These are phyloP conservation scores for Phytopythium vexans DNA, from an alignment of 352 stramenopile species.

Conservation along the genomic window DNA sequence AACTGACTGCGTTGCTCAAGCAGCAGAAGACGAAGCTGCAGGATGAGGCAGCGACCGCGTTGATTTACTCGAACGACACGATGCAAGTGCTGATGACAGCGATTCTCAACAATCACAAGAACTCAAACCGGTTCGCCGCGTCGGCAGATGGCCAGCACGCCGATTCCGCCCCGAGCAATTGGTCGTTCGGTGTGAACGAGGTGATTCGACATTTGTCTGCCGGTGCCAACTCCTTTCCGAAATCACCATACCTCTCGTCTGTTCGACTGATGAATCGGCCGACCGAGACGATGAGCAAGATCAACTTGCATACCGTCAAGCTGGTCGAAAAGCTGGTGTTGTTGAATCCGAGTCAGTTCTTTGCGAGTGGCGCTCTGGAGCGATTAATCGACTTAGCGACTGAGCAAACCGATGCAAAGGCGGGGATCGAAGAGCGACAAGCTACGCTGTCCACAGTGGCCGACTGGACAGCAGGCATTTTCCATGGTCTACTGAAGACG, in stretches of 20 bases:
- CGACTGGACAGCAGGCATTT: constrained; percentile 44
- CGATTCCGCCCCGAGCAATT: constrained; percentile 61
- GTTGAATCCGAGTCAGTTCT: constrained; percentile 33
- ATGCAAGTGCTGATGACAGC: constrained; percentile 33
- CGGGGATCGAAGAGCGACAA: constrained; percentile 57
- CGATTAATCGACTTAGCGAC: constrained; percentile 27
- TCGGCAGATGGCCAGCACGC: constrained; percentile 60
- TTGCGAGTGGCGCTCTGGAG: constrained; percentile 18
- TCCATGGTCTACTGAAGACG: constrained; percentile 39
- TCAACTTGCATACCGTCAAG: constrained; percentile 34
- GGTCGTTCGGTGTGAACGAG: constrained; percentile 74
- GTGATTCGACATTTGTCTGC: constrained; percentile 50
- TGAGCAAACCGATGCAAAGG: constrained; percentile 34
- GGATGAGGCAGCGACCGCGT: constrained; percentile 14
- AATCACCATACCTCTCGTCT: constrained; percentile 43
- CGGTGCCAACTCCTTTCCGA: constrained; percentile 40
- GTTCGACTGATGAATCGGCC: constrained; percentile 56
- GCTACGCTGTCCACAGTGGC: constrained; percentile 49
- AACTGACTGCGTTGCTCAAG: constrained; percentile 52
- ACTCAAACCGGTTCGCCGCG: constrained; percentile 48
- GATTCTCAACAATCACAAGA: constrained; percentile 63
- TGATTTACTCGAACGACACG: constrained; percentile 48
- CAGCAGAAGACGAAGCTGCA: constrained; percentile 4
- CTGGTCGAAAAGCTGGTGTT: constrained; percentile 49
- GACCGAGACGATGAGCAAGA: constrained; percentile 27